Conservation (phyloP, 805 yeast species). For the Candida sakaeoensis region DNA sequence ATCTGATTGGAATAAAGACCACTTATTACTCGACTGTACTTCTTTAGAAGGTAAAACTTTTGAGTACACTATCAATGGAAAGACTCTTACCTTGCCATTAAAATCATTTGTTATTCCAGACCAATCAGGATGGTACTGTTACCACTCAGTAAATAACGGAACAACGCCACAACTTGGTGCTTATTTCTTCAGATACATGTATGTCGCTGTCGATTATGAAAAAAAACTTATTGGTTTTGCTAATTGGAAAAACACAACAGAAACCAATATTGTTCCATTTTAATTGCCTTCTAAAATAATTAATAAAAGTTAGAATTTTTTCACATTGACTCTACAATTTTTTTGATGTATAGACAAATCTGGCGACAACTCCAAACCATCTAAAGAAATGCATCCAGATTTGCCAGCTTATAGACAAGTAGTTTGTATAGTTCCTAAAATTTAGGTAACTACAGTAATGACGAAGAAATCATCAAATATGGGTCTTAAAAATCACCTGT, state of each 20-base stretch:
- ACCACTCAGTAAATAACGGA: not conserved
- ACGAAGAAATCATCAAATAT: too few relatives aligned
- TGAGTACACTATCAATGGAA: not conserved
- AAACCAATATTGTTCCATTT: conserved; percentile 1
- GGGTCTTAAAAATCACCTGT: too few relatives aligned
- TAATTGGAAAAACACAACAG: not conserved
- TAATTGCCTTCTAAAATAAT: too few relatives aligned
- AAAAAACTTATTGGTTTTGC: not conserved
- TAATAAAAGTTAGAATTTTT: too few relatives aligned
- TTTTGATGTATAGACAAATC: too few relatives aligned
- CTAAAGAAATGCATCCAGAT: too few relatives aligned
- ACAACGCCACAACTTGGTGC: not conserved
- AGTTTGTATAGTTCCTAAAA: too few relatives aligned
- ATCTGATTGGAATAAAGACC: not conserved
- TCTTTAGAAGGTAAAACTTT: not conserved
- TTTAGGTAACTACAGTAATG: too few relatives aligned
- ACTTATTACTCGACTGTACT: not conserved
- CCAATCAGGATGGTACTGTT: not conserved
- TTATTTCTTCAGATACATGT: conserved; percentile 3
- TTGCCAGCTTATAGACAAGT: too few relatives aligned
- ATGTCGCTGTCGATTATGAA: conserved; percentile 3
- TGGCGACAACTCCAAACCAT: too few relatives aligned
- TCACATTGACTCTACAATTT: too few relatives aligned
- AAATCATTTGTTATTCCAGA: not conserved
- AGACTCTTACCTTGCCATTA: not conserved